Conservation (phyloP, 2,329 filamentous ascomycete species). For the Nakataea oryzae region DNA sequence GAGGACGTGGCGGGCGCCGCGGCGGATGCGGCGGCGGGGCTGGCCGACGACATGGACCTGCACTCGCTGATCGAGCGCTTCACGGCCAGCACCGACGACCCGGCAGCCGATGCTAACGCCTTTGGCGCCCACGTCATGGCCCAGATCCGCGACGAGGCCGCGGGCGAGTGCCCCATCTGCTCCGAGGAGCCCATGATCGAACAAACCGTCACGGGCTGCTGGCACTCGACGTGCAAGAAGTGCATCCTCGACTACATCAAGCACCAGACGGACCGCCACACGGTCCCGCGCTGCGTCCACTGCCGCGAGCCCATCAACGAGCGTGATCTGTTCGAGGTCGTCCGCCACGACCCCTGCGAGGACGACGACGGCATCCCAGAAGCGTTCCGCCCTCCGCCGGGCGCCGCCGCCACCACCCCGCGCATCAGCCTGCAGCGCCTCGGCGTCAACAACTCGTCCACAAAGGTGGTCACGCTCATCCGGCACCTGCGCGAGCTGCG, state of each 20-base stretch:
- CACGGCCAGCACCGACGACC: conserved; percentile 54
- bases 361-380: conserved; percentile 11
- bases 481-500: conserved; percentile 62
- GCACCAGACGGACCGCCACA: conserved; percentile 69
- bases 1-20: conserved; percentile 74
- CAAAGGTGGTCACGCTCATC: conserved; percentile 78
- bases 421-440: conserved; percentile 52
- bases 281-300: conserved; percentile 76
- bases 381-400: neutral
- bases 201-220: conserved; percentile 89
- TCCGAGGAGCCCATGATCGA: conserved; percentile 93
- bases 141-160: conserved; percentile 83
- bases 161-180: conserved; percentile 88
- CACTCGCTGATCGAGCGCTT: conserved; percentile 78
- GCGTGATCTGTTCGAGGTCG: conserved; percentile 84
- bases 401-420: conserved; percentile 20
- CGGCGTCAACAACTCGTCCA: conserved; percentile 60
- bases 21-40: conserved; percentile 67
- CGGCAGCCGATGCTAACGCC: conserved; percentile 51
- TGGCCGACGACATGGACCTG: conserved; percentile 94
- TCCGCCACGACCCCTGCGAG: conserved; percentile 60
- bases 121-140: conserved; percentile 82
- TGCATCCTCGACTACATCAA: conserved; percentile 86
- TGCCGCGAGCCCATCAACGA: conserved; percentile 76
- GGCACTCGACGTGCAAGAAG: conserved; percentile 93